Evolutionary conservation across 495 filamentous ascomycete genomes (phyloP).

Genomic region (Penicillium herquei): DNA sequence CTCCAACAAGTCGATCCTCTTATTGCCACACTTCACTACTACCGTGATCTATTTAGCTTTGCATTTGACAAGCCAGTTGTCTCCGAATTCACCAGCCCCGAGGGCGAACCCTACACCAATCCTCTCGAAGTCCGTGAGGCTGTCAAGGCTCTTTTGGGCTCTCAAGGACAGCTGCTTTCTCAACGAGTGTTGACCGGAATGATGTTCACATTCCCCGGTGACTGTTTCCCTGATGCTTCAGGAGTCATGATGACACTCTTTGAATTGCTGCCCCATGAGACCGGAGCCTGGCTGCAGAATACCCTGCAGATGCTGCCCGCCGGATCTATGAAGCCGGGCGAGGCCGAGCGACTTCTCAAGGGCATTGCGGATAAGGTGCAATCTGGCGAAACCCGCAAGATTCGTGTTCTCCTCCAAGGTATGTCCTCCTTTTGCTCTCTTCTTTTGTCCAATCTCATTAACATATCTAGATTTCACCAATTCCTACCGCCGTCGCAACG

Average conservation of each 20-base stretch:
- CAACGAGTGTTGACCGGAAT: conserved; percentile 90
- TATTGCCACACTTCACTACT: conserved; percentile 86
- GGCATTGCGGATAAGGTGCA: conserved; percentile 67
- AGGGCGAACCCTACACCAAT: conserved; percentile 47
- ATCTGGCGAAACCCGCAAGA: conserved; percentile 71
- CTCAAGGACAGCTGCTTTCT: conserved; percentile 73
- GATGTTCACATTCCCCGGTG: conserved; percentile 97
- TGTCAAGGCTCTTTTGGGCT: conserved; percentile 67
- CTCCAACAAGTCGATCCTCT: conserved; percentile 89
- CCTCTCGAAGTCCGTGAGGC: conserved; percentile 63
- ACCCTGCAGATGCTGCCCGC: conserved; percentile 81
- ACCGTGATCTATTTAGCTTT: conserved; percentile 89
- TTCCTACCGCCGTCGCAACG: conserved; percentile 85
- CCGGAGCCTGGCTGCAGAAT: conserved; percentile 72
- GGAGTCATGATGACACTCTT: conserved; percentile 88
- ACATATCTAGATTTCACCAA: conserved; percentile 76
- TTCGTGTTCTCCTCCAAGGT: conserved; percentile 80
- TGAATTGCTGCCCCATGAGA: conserved; percentile 76
- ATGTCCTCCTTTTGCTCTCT: conserved; percentile 1
- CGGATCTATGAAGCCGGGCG: conserved; percentile 69
- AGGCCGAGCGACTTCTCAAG: conserved; percentile 62
- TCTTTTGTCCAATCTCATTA: conserved; percentile 6
- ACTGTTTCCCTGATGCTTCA: conserved; percentile 91
- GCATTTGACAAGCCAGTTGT: conserved; percentile 73
- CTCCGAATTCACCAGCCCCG: conserved; percentile 57